Evolutionary conservation across 1,139 yeast species (phyloP).

Genomic region (Scheffersomyces titani): DNA sequence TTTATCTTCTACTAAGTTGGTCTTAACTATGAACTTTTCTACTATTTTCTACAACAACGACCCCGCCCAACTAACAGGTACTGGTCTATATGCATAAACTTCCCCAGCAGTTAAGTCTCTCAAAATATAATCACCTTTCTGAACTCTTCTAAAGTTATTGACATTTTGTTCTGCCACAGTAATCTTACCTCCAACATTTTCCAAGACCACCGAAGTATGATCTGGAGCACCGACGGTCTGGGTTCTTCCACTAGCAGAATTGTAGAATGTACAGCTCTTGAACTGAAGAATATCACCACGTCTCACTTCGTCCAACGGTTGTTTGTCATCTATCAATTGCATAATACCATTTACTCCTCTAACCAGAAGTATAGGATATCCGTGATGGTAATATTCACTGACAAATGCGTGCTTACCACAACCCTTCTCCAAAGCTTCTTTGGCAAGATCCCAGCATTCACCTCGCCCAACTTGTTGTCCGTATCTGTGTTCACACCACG

Average conservation of each 20-base stretch:
- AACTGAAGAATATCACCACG: slow-evolving; percentile 47
- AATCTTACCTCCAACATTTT: slow-evolving; percentile 30
- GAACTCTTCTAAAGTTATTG: slow-evolving; percentile 51
- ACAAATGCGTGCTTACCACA: slow-evolving; percentile 66
- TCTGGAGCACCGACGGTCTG: slow-evolving; percentile 59
- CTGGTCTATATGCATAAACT: slow-evolving; percentile 56
- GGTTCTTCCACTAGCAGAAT: slow-evolving; percentile 24
- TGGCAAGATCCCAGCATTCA: slow-evolving; percentile 80
- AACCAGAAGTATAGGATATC: slow-evolving; percentile 52
- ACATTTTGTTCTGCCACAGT: slow-evolving; percentile 64
- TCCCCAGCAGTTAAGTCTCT: slow-evolving; percentile 49
- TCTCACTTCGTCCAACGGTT: slow-evolving; percentile 37
- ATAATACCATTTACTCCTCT: slow-evolving; percentile 25
- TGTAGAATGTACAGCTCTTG: slow-evolving; percentile 44
- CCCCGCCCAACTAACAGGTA: slow-evolving; percentile 56
- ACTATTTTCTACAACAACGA: slow-evolving; percentile 27
- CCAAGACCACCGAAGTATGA: slow-evolving; percentile 65
- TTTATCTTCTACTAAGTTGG: too few relatives aligned
- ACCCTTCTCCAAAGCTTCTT: slow-evolving; percentile 58
- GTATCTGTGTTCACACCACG: slow-evolving; percentile 59
- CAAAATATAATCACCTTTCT: slow-evolving; percentile 45
- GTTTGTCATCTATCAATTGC: slow-evolving; percentile 14
- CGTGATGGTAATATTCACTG: slow-evolving; percentile 57
- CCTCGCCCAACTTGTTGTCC: slow-evolving; percentile 67
- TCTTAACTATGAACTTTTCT: too few relatives aligned